Conservation (phyloP, 805 yeast genomes). For the Ogataea glucozyma region DNA sequence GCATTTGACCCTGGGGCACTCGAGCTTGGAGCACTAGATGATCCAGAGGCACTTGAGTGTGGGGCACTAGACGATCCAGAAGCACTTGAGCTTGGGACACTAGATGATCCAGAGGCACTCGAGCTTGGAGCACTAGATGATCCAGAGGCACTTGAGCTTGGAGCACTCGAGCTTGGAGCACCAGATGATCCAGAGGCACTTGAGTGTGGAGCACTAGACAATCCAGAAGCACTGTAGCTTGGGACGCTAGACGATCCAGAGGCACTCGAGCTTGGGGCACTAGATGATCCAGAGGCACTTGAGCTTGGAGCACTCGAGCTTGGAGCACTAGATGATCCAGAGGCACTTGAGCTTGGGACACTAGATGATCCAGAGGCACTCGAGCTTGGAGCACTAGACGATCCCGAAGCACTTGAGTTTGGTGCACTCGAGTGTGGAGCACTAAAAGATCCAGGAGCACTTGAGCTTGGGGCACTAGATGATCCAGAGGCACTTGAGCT, state of each 20-base stretch:
- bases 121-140: slow-evolving; percentile 3
- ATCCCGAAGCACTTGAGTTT: background rate
- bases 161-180: background rate
- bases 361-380: slow-evolving; percentile 1
- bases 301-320: background rate
- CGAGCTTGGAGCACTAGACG: background rate
- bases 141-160: background rate
- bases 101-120: background rate
- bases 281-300: background rate
- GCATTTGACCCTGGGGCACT: background rate
- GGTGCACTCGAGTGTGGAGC: too few relatives aligned
- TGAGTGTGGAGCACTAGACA: slow-evolving; percentile 1
- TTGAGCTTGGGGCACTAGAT: background rate
- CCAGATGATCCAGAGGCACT: background rate
- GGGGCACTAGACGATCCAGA: background rate
- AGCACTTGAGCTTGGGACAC: background rate
- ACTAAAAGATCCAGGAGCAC: background rate
- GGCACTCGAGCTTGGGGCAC: background rate
- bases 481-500: background rate
- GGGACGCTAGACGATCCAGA: background rate
- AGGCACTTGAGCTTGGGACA: background rate
- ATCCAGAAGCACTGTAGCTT: background rate
- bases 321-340: background rate
- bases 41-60: background rate
- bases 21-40: background rate